phyloP scores from a whole-genome alignment of 2,329 filamentous ascomycete species.

The Penicillium verrucosum region DNA sequence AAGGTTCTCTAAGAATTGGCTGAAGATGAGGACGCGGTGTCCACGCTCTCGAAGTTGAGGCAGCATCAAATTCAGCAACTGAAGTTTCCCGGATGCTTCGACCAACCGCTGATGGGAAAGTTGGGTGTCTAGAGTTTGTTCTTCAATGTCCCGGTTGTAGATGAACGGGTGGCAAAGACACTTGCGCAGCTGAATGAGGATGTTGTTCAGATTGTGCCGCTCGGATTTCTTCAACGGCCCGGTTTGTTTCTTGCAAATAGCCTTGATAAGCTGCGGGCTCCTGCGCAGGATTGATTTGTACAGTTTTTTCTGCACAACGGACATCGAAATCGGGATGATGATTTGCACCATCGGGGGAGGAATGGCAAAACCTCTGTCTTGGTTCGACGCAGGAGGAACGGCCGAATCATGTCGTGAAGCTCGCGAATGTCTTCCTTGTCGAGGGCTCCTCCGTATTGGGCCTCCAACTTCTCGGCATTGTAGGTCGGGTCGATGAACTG shows the following conservation, averaged over 20 bases:
- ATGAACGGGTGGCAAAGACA: slow-evolving; percentile 95
- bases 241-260: slow-evolving; percentile 69
- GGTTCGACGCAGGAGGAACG: slow-evolving; percentile 70
- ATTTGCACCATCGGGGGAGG: slow-evolving; percentile 87
- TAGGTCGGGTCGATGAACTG: slow-evolving; percentile 80
- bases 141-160: slow-evolving; percentile 87
- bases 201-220: slow-evolving; percentile 82
- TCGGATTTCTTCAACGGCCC: slow-evolving; percentile 65
- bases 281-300: slow-evolving; percentile 92
- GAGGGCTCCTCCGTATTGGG: slow-evolving; percentile 68
- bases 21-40: slow-evolving; percentile 91
- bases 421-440: slow-evolving; percentile 77
- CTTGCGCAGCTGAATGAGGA: slow-evolving; percentile 90
- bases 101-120: slow-evolving; percentile 76
- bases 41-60: slow-evolving; percentile 81
- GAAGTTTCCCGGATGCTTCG: slow-evolving; percentile 85
- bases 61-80: slow-evolving; percentile 78
- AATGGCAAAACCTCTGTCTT: slow-evolving; percentile 90
- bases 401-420: slow-evolving; percentile 78
- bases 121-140: slow-evolving; percentile 61
- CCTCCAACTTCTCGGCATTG: slow-evolving; percentile 70
- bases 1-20: slow-evolving; percentile 84
- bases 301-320: slow-evolving; percentile 84
- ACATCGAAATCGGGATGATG: slow-evolving; percentile 95
- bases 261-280: slow-evolving; percentile 81